Conservation (phyloP, 306 rosid genomes). For the Spatholobus suberectus region DNA sequence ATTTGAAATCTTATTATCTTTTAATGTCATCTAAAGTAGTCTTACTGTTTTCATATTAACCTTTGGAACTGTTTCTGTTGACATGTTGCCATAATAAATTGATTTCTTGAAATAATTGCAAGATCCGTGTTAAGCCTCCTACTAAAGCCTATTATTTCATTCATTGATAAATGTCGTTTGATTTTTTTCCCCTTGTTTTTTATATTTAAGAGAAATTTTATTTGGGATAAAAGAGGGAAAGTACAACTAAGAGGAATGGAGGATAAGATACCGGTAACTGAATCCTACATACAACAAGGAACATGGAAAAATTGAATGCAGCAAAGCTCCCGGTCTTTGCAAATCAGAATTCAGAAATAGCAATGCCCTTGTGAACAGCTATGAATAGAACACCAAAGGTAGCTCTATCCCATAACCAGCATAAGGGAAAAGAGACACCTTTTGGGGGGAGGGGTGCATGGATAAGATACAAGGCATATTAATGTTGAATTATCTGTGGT, state of each 20-base stretch:
- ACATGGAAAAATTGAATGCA: not conserved
- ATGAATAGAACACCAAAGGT: too few species aligned
- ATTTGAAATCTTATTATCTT: conserved; percentile 19
- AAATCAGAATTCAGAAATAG: too few species aligned
- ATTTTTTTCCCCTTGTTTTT: not conserved
- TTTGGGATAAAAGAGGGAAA: not conserved
- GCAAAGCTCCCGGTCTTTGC: too few species aligned
- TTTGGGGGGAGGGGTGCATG: too few species aligned
- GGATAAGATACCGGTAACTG: not conserved
- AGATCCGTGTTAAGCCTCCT: not conserved
- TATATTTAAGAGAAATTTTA: not conserved
- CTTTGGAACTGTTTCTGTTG: not conserved
- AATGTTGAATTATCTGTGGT: too few species aligned
- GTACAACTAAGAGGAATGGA: not conserved
- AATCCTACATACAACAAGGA: not conserved
- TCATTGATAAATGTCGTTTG: not conserved
- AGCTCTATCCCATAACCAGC: too few species aligned
- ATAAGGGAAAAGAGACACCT: too few species aligned
- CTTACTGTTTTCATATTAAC: not conserved
- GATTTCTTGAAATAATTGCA: conserved; percentile 8
- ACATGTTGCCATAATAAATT: not conserved
- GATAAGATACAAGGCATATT: too few species aligned
- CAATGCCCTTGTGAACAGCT: too few species aligned
- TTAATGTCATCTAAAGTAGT: not conserved
- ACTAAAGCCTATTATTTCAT: not conserved